Conservation (phyloP, 2,329 filamentous ascomycete genomes). For the Sporothrix pseudoabietina region DNA sequence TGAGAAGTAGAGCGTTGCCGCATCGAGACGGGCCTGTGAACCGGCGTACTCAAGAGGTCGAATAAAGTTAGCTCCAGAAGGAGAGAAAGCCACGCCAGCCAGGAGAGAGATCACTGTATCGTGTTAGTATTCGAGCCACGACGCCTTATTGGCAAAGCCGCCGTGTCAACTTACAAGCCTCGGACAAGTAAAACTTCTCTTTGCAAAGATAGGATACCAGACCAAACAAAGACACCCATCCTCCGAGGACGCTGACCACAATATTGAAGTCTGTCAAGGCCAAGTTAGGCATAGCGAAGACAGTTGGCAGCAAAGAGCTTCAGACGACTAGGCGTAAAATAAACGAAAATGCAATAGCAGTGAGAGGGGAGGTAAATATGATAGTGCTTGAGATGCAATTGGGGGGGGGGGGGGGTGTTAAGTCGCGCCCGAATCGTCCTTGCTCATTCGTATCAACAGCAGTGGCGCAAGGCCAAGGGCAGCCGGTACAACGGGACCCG, state of each 20-base stretch:
- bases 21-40: conserved; percentile 61
- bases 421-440: conserved; percentile 47
- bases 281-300: conserved; percentile 47
- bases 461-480: conserved; percentile 39
- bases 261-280: conserved; percentile 76
- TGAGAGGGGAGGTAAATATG: not conserved
- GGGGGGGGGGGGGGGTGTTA: not conserved
- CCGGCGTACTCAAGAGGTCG: conserved; percentile 73
- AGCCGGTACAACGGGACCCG: conserved; percentile 33
- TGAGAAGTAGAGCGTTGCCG: conserved; percentile 80
- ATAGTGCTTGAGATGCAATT: not conserved
- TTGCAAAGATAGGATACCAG: conserved; percentile 88
- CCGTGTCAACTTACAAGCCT: conserved; percentile 68
- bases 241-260: conserved; percentile 75
- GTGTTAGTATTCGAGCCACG: conserved; percentile 8
- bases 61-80: conserved; percentile 74
- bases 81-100: conserved; percentile 76
- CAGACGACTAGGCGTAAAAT: not conserved
- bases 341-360: not conserved
- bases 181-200: conserved; percentile 86
- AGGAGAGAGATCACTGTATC: conserved; percentile 76
- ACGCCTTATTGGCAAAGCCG: not conserved
- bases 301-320: not conserved
- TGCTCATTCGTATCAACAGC: conserved; percentile 38
- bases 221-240: conserved; percentile 87